Conservation (phyloP, 352 stramenopile species). For the Aphanomyces euteiches region DNA sequence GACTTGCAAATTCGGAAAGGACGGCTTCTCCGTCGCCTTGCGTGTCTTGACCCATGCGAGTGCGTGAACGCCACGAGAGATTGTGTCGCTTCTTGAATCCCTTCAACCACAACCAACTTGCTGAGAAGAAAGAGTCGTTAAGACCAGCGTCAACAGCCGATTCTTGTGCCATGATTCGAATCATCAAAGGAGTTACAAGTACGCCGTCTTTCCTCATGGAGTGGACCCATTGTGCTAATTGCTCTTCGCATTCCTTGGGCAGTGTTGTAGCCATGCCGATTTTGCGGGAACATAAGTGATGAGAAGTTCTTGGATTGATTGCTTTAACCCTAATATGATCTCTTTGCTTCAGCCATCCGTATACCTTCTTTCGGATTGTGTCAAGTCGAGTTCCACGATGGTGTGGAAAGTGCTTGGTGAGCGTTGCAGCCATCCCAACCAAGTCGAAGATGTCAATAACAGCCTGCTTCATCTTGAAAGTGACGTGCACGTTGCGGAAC, state of each 20-base stretch:
- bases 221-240: neutral
- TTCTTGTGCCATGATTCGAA: neutral
- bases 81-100: conserved; percentile 14
- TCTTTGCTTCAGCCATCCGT: conserved; percentile 10
- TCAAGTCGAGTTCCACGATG: neutral
- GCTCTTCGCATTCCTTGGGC: neutral
- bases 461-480: neutral
- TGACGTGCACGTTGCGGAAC: neutral
- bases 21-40: neutral
- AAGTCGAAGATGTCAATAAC: neutral
- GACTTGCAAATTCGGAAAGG: neutral
- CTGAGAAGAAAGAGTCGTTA: neutral
- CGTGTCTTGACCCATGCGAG: neutral
- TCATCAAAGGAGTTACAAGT: neutral
- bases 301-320: neutral
- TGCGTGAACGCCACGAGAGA: neutral
- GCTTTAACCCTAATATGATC: neutral
- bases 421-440: neutral
- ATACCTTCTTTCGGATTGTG: conserved; percentile 26
- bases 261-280: neutral
- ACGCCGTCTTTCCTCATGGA: neutral
- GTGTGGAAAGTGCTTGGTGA: neutral
- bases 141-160: conserved; percentile 9
- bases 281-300: neutral
- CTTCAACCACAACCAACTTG: conserved; percentile 8